Conservation (phyloP, 495 filamentous ascomycete species). For the Neurospora hispaniola region DNA sequence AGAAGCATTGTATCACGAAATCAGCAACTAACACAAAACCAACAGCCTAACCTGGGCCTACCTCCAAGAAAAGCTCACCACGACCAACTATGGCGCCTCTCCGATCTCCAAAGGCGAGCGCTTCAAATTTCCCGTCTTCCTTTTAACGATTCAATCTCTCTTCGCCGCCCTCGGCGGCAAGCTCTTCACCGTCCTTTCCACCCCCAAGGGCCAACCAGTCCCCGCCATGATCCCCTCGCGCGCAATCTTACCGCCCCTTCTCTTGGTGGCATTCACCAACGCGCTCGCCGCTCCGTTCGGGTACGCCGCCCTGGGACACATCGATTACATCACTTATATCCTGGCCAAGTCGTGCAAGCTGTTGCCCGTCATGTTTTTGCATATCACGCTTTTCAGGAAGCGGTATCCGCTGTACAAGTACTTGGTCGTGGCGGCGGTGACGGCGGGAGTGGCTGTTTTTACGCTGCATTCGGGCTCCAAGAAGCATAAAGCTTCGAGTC, state of each 20-base stretch:
- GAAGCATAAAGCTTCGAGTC: constrained; percentile 34
- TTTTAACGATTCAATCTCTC: constrained; percentile 90
- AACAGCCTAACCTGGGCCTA: constrained; percentile 84
- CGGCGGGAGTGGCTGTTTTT: constrained; percentile 86
- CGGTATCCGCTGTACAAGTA: constrained; percentile 95
- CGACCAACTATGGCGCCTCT: constrained; percentile 63
- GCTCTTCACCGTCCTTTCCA: constrained; percentile 64
- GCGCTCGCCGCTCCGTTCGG: constrained; percentile 89
- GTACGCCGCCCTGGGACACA: constrained; percentile 84
- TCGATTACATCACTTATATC: constrained; percentile 98
- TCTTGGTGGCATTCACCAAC: constrained; percentile 76
- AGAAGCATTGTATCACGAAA: no score
- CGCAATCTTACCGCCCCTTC: constrained; percentile 63
- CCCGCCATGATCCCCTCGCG: constrained; percentile 66
- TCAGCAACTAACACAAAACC: constrained; percentile 3
- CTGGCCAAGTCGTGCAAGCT: constrained; percentile 97
- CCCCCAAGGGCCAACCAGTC: constrained; percentile 35
- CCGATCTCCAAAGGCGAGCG: constrained; percentile 31
- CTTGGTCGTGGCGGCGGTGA: constrained; percentile 80
- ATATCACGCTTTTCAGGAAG: constrained; percentile 84
- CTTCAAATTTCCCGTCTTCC: constrained; percentile 86
- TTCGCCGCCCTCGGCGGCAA: constrained; percentile 77
- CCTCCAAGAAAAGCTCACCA: constrained; percentile 95
- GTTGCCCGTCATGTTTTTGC: constrained; percentile 92
- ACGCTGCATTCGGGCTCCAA: constrained; percentile 64